Evolutionary conservation across 768 basidiomycete species (phyloP), one percentile per base, ranked within the genome.

Genomic region (Rhizopogon vesiculosus): DNA sequence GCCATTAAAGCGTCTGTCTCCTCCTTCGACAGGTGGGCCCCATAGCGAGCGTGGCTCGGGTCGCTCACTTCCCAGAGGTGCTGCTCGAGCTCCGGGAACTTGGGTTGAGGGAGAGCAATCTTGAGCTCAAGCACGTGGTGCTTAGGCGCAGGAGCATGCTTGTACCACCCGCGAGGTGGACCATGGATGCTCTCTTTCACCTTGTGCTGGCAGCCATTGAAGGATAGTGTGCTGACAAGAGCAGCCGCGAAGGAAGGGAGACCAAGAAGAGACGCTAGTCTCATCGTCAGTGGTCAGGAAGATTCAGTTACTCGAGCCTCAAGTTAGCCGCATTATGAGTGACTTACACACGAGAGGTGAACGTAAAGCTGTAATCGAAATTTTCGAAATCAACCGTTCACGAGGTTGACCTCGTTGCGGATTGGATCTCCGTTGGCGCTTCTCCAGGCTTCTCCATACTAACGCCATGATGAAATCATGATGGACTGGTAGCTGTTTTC

Each of bases 1-100:
- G 81, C 75, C 48, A 87, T 77, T 42, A 89, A 71, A 2, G 65
- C 74, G 45, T 88, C 85, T 5, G 85, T 83, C 58, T 89, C 80
- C 50, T 79, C 82, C 67, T 85, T 86, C 51, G 85, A 78, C 42
- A 90, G 67, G 64, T 83, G 74, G n/a, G 74, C 70, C 0, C 82
- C 83, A 61, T 84, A 85, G 38, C 79, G 79, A 31, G 65, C 56
- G 56, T 85, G 82, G 45, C 65, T 66, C 0, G 84, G 84, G 61
- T 85, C 74, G 62, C 82, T 83, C 18, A 84, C 72, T 65, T 84
- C 79, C 64, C 73, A 79, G 7, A 86, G 66, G 44, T 80, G 78
- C 40, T 77, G 66, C 62, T 85, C 81, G 55, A 85, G 64, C 29
- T 68, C 63, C 33, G 65, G 60, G 60, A 84, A 83, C 62, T 81